Base-by-base conservation (phyloP, 2,329 filamentous ascomycete genomes). In the Beauveria brongniartii region DNA sequence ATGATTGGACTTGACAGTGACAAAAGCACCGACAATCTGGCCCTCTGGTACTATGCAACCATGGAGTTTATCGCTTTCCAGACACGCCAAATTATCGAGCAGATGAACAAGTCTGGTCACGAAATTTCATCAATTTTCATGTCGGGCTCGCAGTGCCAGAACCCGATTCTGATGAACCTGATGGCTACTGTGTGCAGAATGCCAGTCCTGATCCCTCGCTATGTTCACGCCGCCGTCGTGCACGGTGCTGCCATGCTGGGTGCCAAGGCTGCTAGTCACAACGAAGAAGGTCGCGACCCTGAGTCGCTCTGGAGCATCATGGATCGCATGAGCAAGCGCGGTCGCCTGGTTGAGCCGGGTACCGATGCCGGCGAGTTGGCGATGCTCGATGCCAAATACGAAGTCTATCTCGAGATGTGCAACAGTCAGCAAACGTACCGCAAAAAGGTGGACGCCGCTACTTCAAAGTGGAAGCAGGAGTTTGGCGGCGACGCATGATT, bases 61-160 rank as follows among this genome's bases (percentile, higher is more conserved):
- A 91, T 99, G 85, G 94, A 99, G 77, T 97, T 97, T 75, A 97
- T 99, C 69, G 92, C 94, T 34, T 84, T 97, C 73, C 94, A 99
- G 75, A 99, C 94, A 0, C 87, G 90, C 62, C 94, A 99, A 74
- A 99, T 99, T 69, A 83, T 99, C 65, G 89, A 95, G 69, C 84
- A 89, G 41, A 97, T 99, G 92, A 99, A 97, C 80, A 79, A 83
- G 52, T 81, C 91, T 1, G 94, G 94, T 10, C 94, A 99, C 77
- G 80, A 83, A 67, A 92, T 99, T 73, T 86, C 82, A 55, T 93
- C 89, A 65, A 96, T 99, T 75, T 99, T 97, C 84, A 97, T 99
- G 94, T 96, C 91, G 5, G 94, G 94, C 63, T 95, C 91, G 12
- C 94, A 97, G 74, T 99, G 94, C 79, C 92, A 97, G 76, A 99